These are phyloP conservation scores for Macrolepiota dolichaula DNA, from an alignment of 768 basidiomycete genomes.

Conservation along the genomic window DNA sequence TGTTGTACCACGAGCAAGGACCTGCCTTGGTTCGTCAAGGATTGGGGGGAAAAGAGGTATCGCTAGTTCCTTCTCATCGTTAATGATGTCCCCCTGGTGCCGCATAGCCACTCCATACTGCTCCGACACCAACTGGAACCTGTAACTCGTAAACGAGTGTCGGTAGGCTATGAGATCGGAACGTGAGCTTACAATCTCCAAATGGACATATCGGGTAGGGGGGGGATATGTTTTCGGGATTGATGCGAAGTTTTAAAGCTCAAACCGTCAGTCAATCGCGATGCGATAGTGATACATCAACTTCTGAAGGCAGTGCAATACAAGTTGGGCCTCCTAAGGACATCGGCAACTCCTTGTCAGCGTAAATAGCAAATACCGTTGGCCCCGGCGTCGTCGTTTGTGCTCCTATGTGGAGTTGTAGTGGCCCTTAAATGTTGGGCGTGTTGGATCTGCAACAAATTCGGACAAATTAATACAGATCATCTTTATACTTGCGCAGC, in stretches of 20 bases:
- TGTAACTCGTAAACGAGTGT: neutral
- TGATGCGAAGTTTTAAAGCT: neutral
- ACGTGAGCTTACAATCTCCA: neutral
- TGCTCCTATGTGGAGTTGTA: neutral
- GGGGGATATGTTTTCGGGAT: neutral
- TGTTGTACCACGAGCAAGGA: neutral
- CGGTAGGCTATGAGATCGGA: neutral
- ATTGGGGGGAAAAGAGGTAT: neutral
- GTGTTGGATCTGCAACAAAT: neutral
- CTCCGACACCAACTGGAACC: neutral
- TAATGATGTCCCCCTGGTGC: neutral
- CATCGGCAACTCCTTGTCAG: neutral
- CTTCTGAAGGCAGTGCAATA: neutral
- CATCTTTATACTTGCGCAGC: neutral
- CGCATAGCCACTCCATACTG: neutral
- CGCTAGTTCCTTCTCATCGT: neutral
- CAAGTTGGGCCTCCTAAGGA: neutral
- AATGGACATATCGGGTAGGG: neutral
- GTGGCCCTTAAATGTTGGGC: neutral
- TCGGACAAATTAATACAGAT: neutral
- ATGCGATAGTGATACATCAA: neutral
- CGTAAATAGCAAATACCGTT: neutral
- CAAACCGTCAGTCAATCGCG: neutral
- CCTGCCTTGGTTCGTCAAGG: conserved; percentile 2
- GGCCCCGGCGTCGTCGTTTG: neutral